Percentiles rank a stretch among this genome's conserved stretches.
Conservation (phyloP, 345 rosid genomes). For the Euphorbia peplus region DNA sequence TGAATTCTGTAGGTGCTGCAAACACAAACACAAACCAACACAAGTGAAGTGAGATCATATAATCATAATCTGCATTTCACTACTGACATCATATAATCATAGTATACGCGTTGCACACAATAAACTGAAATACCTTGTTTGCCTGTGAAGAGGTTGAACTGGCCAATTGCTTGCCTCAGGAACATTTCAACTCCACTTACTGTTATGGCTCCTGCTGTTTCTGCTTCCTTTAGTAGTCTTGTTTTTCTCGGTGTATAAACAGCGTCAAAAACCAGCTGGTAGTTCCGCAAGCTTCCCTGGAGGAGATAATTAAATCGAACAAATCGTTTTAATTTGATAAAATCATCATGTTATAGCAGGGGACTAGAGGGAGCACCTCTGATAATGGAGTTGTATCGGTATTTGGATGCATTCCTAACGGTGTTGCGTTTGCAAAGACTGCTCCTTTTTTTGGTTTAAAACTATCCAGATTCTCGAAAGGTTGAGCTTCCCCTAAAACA, state of each 20-base stretch:
- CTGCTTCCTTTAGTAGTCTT: slow-evolving; percentile 48
- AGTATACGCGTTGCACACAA: no score
- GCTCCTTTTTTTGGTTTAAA: slow-evolving; percentile 53
- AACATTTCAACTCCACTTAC: slow-evolving; percentile 69
- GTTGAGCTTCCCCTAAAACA: slow-evolving; percentile 49
- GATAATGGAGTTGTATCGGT: slow-evolving; percentile 45
- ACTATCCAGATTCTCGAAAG: slow-evolving; percentile 27
- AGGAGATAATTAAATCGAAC: background rate
- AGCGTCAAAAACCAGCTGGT: slow-evolving; percentile 51
- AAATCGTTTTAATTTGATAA: background rate
- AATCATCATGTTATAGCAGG: background rate
- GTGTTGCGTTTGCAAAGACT: slow-evolving; percentile 64
- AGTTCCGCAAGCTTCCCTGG: slow-evolving; percentile 41
- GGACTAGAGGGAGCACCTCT: slow-evolving; percentile 33
- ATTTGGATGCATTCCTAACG: slow-evolving; percentile 61
- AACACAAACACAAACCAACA: background rate
- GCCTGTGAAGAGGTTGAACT: slow-evolving; percentile 55
- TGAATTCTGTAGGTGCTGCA: slow-evolving; percentile 49
- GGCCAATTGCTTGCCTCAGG: slow-evolving; percentile 57
- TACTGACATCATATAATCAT: background rate
- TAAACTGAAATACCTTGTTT: slow-evolving; percentile 40
- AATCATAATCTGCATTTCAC: no score
- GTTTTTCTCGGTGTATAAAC: slow-evolving; percentile 61
- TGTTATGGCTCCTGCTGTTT: slow-evolving; percentile 50
- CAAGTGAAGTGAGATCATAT: background rate